Evolutionary conservation across 1,284 basidiomycete species (phyloP), one percentile per base, ranked within the genome.

Genomic region (Ceratobasidium sp.): DNA sequence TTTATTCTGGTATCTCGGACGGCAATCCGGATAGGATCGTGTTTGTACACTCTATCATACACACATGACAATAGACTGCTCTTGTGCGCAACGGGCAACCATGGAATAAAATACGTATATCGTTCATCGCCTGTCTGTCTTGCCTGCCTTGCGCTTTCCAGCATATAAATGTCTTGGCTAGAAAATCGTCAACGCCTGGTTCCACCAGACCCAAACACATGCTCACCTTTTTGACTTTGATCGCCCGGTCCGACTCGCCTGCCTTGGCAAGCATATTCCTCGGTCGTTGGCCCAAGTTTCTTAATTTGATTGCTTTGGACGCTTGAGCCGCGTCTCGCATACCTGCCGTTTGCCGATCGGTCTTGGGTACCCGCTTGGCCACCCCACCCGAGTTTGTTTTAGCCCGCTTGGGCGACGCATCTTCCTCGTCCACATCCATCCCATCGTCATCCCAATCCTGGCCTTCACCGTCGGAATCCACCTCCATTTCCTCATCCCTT

Each of bases 201-300:
- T 21, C 55, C 18, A 72, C 0, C 65, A 43, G 39, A 57, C 41
- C 1, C 43, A 10, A 79, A 79, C 79, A 8, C 10, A 8, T 6
- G 81, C 85, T 10, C 60, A 92, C 92, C 91, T 91, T 92, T 86
- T 92, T 93, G 76, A 84, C 84, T 79, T 84, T 86, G 83, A 93
- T 93, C 16, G 85, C 84, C 75, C 94, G 89, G 83, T 98, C 96
- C 72, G 87, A 85, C 84, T 98, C 96, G 75, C 92, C 93, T 52
- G 94, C 95, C 79, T 91, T 93, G 30, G 94, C 96, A 52, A 90
- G 85, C 84, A 89, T 89, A 80, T 96, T 96, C 74, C 93, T 91
- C 74, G 87, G 87, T 76, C 96, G 86, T 80, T 96, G 93, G 16
- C 90, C 90, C 73, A 96, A 86, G 77, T 93, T 91, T 74, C 93